These are phyloP conservation scores for Chalara sp. DNA, from an alignment of 2,329 filamentous ascomycete species.

Conservation along the genomic window DNA sequence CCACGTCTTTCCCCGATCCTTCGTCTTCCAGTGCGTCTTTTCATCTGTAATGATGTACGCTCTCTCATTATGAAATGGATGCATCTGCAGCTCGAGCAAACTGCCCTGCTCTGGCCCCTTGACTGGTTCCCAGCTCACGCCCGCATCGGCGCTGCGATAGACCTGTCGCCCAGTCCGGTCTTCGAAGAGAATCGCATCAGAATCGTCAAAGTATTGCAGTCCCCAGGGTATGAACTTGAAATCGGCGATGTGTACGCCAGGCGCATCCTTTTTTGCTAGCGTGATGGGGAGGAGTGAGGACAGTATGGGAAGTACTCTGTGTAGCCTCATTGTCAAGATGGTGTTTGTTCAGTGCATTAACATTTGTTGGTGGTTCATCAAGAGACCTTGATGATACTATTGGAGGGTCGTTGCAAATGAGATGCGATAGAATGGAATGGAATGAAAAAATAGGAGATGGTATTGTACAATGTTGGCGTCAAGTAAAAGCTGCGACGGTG, in stretches of 20 bases:
- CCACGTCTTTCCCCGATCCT: conserved; percentile 80
- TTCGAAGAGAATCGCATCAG: conserved; percentile 71
- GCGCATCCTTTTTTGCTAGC: conserved; percentile 35
- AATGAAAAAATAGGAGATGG: not conserved
- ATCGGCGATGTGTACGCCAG: conserved; percentile 55
- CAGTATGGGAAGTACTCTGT: conserved; percentile 21
- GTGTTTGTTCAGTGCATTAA: conserved; percentile 23
- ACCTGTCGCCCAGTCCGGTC: conserved; percentile 58
- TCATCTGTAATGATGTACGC: conserved; percentile 73
- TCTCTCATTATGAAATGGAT: conserved; percentile 69
- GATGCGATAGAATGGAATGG: not conserved
- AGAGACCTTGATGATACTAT: conserved; percentile 5
- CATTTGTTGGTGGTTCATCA: conserved; percentile 17
- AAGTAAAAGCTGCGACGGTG: too few relatives aligned
- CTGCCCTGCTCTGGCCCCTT: conserved; percentile 57
- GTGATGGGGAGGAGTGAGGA: conserved; percentile 20
- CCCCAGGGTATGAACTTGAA: conserved; percentile 62
- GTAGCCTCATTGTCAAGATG: conserved; percentile 27
- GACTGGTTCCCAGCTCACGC: conserved; percentile 66
- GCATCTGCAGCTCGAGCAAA: conserved; percentile 60
- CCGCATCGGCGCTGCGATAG: conserved; percentile 75
- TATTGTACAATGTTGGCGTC: too few relatives aligned
- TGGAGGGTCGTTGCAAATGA: not conserved
- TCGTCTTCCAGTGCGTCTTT: conserved; percentile 73
- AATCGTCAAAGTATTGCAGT: conserved; percentile 87